Base-by-base conservation (phyloP, 2,329 filamentous ascomycete genomes). In the Fonsecaea multimorphosa region DNA sequence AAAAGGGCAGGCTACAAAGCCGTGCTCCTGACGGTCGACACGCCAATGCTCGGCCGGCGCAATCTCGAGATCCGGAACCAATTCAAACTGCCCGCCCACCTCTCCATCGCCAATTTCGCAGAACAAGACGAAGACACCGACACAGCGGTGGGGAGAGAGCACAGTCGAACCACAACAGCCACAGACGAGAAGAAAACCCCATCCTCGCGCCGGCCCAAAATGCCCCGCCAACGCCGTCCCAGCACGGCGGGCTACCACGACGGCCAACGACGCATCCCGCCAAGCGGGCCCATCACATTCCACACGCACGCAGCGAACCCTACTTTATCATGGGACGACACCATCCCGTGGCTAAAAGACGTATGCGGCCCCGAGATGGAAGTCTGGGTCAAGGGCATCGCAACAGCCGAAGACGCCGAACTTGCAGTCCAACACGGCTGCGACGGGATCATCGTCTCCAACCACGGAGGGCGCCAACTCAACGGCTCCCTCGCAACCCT, bases 291-390 rank as follows among this genome's bases (percentile, higher is more conserved):
- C 76, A 89, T 98, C 71, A 98, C 94, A 0, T 99, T 96, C 76
- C 93, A 95, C 16, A 97, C 94, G 12, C 98, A 98, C 78, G 94
- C 98, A 75, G 93, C 93, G 8, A 97, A 93, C 76, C 93, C 94
- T 0, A 84, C 85, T 0, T 86, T 98, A 14, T 63, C 36, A 36
- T 72, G 70, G 70, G 70, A 72, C 52, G 63, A 69, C 14, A 58
- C 64, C 8, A 69, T 72, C 49, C 68, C 70, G 2, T 72, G 70
- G 67, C 61, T 71, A 8, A 68, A 69, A 22, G 31, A 64, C 19
- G 61, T 55, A 1, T 52, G 40, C 22, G 56, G 44, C 7, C 14
- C 59, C 1, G 58, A 61, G 8, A 72, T 72, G 70, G 46, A 71
- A 58, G 70, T 70, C 11, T 72, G 70, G 70, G 68, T 72, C 29